Evolutionary conservation across 768 basidiomycete genomes (phyloP).

Genomic region (Hygrocybe coccinea): DNA sequence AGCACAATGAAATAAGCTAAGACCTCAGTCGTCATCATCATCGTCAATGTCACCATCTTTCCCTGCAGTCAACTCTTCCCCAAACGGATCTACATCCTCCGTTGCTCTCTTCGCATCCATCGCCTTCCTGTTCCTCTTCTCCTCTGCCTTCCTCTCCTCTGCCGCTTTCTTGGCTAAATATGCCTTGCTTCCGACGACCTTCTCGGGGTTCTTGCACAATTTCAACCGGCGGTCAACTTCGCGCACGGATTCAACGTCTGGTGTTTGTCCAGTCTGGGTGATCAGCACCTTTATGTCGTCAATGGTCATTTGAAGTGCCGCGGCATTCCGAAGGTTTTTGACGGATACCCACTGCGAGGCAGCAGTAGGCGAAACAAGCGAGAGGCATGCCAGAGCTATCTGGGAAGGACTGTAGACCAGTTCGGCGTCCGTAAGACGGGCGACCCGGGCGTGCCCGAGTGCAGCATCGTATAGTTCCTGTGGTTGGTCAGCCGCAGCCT

Average conservation of each 20-base stretch:
- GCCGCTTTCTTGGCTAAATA: constrained; percentile 69
- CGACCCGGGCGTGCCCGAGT: constrained; percentile 61
- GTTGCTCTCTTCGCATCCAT: constrained; percentile 41
- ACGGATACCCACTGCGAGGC: constrained; percentile 56
- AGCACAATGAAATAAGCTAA: constrained; percentile 5
- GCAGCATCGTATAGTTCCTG: constrained; percentile 61
- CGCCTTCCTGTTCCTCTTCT: constrained; percentile 64
- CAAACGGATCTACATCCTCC: constrained; percentile 67
- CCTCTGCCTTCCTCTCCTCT: constrained; percentile 63
- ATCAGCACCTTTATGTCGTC: constrained; percentile 57
- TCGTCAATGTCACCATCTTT: constrained; percentile 46
- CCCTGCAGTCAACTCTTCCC: constrained; percentile 43
- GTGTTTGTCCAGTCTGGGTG: constrained; percentile 47
- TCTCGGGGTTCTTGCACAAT: constrained; percentile 93
- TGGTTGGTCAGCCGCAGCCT: constrained; percentile 44
- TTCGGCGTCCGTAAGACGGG: constrained; percentile 87
- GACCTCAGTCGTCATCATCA: constrained; percentile 43
- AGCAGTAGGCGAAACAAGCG: constrained; percentile 56
- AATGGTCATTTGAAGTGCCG: constrained; percentile 37
- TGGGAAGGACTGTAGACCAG: constrained; percentile 91
- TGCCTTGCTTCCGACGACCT: constrained; percentile 83
- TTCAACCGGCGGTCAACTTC: constrained; percentile 84
- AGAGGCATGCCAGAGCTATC: constrained; percentile 79
- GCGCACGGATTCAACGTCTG: constrained; percentile 80
- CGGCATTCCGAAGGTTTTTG: constrained; percentile 26